phyloP scores from a whole-genome alignment of 805 yeast genomes.

The Hanseniaspora meyeri region DNA sequence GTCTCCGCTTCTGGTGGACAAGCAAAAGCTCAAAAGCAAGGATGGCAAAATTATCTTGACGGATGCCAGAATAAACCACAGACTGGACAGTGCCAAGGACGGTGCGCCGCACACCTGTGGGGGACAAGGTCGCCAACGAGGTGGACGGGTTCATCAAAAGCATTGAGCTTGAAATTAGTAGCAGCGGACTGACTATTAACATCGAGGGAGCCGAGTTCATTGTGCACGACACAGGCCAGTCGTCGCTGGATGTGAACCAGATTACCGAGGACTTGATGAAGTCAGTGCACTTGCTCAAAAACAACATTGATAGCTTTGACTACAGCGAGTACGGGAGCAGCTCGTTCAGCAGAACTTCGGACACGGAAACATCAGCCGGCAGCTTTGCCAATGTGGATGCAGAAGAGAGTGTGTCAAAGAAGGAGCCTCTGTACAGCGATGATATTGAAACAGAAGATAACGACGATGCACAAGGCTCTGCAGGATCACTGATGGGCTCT shows the following conservation, averaged over 20 bases:
- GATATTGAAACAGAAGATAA: neutral
- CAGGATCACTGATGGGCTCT: conserved; percentile 7
- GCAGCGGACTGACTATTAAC: conserved; percentile 1
- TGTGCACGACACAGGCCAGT: neutral
- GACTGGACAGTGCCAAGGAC: neutral
- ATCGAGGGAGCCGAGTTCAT: neutral
- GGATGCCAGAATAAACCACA: conserved; percentile 4
- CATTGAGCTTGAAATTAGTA: neutral
- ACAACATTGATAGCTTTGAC: neutral
- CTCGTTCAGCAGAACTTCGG: neutral
- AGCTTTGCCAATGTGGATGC: neutral
- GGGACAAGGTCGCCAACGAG: neutral
- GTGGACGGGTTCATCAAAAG: neutral
- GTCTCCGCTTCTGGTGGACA: conserved; percentile 9
- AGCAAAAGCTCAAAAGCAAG: conserved; percentile 3
- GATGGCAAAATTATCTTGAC: conserved; percentile 2
- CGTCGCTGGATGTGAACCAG: neutral
- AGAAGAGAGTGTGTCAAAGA: conserved; percentile 17
- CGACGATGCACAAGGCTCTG: neutral
- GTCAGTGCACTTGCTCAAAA: neutral
- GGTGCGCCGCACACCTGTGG: neutral
- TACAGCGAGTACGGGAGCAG: neutral
- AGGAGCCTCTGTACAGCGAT: neutral
- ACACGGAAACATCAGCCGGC: neutral
- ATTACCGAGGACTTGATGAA: conserved; percentile 6